phyloP scores from a whole-genome alignment of 495 filamentous ascomycete genomes.

The Halenospora varia region DNA sequence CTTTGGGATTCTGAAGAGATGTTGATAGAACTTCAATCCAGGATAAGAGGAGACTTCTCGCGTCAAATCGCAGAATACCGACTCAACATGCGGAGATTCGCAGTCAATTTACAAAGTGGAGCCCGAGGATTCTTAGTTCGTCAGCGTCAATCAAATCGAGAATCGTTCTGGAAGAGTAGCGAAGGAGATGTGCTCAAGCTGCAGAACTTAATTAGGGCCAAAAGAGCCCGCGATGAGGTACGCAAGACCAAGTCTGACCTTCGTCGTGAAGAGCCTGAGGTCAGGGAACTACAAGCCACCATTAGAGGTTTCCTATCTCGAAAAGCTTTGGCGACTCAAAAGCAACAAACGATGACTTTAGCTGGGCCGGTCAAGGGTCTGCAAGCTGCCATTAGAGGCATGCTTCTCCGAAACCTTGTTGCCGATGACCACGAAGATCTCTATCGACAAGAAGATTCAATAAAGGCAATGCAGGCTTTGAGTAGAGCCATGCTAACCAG shows the following conservation, averaged over 20 bases:
- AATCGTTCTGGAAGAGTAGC: conserved; percentile 64
- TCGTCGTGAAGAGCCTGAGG: conserved; percentile 40
- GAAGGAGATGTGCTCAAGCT: conserved; percentile 69
- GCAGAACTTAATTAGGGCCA: conserved; percentile 80
- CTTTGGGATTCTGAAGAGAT: conserved; percentile 86
- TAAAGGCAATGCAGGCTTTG: conserved; percentile 30
- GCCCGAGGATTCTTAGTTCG: conserved; percentile 77
- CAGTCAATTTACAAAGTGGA: conserved; percentile 70
- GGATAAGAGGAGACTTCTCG: conserved; percentile 65
- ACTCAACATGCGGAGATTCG: conserved; percentile 73
- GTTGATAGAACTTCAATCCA: conserved; percentile 77
- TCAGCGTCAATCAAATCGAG: conserved; percentile 52
- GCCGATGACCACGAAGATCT: conserved; percentile 33
- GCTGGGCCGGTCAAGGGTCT: conserved; percentile 47
- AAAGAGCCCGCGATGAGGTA: conserved; percentile 66
- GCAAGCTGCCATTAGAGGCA: conserved; percentile 67
- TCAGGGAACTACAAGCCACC: conserved; percentile 67
- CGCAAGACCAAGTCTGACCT: conserved; percentile 59
- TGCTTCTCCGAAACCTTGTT: conserved; percentile 33
- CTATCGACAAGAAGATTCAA: conserved; percentile 26
- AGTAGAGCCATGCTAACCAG: conserved; percentile 42
- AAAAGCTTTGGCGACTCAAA: conserved; percentile 44
- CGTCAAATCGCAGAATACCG: conserved; percentile 75
- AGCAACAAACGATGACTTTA: conserved; percentile 45
- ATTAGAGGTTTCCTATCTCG: conserved; percentile 57